Percentiles rank a stretch among this genome's conserved stretches.
Conservation (phyloP, 257 asterid species). For the Fraxinus cuspidata region DNA sequence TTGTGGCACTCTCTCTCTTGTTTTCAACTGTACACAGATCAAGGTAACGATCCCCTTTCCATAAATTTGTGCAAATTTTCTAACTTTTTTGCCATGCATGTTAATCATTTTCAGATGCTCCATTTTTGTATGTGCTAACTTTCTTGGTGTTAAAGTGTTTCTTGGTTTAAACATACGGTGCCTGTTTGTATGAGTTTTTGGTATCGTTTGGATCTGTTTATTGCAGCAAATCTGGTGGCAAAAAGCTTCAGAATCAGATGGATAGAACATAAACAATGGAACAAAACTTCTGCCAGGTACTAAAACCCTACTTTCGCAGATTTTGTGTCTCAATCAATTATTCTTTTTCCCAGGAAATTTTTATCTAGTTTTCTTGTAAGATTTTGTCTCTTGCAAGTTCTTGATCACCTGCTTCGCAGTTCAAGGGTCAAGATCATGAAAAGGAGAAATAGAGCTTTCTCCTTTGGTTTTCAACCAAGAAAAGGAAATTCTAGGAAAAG, state of each 20-base stretch:
- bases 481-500: constrained; percentile 10
- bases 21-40: not conserved
- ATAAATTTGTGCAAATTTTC: not conserved
- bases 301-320: not conserved
- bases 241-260: not conserved
- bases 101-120: not conserved
- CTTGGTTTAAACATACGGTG: not conserved
- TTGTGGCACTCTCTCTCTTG: constrained; percentile 37
- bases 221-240: not conserved
- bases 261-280: too few species aligned
- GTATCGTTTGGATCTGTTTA: not conserved
- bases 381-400: too few species aligned
- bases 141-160: not conserved
- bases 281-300: not conserved
- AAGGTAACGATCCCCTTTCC: not conserved
- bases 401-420: not conserved
- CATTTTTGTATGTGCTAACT: not conserved
- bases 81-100: not conserved
- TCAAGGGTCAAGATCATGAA: constrained; percentile 1
- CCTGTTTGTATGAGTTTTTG: not conserved
- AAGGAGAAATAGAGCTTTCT: not conserved
- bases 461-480: constrained; percentile 19
- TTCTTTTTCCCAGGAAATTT: not conserved
- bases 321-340: not conserved
- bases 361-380: too few species aligned